Percentiles rank a stretch among this genome's conserved stretches.
These are phyloP conservation scores for Aphanomyces stellatus DNA, from an alignment of 352 stramenopile species.

Conservation along the genomic window DNA sequence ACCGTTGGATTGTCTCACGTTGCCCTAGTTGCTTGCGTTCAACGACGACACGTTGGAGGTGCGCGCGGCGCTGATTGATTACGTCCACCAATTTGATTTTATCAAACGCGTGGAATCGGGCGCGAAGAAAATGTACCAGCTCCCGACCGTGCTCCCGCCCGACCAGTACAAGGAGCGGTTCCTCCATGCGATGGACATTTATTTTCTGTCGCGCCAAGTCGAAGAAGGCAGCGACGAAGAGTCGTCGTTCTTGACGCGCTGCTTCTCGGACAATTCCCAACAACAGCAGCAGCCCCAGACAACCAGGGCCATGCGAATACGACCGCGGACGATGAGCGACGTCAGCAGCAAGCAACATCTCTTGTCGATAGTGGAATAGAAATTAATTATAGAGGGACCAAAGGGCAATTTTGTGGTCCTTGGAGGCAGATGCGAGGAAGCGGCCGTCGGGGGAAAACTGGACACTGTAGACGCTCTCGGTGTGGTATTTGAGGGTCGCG, in stretches of 20 bases:
- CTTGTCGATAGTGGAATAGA: not conserved
- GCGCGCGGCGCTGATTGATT: conserved; percentile 75
- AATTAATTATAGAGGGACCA: conserved; percentile 53
- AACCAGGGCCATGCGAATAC: not conserved
- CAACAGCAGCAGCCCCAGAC: not conserved
- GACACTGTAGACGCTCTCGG: conserved; percentile 59
- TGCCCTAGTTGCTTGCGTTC: conserved; percentile 57
- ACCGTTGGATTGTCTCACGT: not conserved
- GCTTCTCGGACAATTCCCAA: not conserved
- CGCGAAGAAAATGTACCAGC: conserved; percentile 71
- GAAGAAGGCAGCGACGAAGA: not conserved
- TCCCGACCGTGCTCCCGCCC: conserved; percentile 78
- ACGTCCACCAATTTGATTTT: conserved; percentile 84
- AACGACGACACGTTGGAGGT: conserved; percentile 69
- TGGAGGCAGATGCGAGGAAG: conserved; percentile 58
- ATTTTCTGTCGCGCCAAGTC: conserved; percentile 43
- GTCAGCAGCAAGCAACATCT: not conserved
- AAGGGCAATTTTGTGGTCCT: conserved; percentile 67
- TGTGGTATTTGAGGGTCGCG: conserved; percentile 72
- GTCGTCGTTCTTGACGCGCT: not conserved
- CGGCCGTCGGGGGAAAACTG: conserved; percentile 57
- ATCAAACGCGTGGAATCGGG: conserved; percentile 87
- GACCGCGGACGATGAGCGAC: not conserved
- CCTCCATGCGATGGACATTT: conserved; percentile 73
- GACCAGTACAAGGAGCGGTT: conserved; percentile 71